Percentiles rank a stretch among this genome's conserved stretches.
Evolutionary conservation across 371 early-diverging fungal genomes (phyloP).

Genomic region (Haplosporangium sp.): DNA sequence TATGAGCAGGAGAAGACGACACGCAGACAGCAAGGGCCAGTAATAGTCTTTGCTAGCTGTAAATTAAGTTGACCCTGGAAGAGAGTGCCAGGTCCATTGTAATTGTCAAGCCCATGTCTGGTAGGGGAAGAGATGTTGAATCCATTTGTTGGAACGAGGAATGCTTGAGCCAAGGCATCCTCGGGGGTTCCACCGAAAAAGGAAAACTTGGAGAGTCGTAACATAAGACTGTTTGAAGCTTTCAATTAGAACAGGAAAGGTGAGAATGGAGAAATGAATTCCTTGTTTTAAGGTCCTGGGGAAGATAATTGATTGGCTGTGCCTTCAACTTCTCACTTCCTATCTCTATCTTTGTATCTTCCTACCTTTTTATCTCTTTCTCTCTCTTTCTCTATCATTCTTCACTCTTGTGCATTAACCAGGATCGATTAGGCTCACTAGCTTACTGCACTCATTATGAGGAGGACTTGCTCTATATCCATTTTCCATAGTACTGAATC

Average conservation of each 20-base stretch:
- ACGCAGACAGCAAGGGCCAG: slow-evolving; percentile 33
- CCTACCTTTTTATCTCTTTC: background rate
- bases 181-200: slow-evolving; percentile 33
- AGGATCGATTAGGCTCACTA: no score
- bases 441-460: no score
- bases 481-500: no score
- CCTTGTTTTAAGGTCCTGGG: no score
- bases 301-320: no score
- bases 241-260: background rate
- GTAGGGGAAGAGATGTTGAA: slow-evolving; percentile 44
- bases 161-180: slow-evolving; percentile 33
- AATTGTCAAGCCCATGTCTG: slow-evolving; percentile 41
- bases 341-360: background rate
- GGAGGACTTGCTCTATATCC: no score
- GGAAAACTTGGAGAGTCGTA: slow-evolving; percentile 43
- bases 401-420: no score
- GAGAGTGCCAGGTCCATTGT: slow-evolving; percentile 52
- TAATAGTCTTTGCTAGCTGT: slow-evolving; percentile 40
- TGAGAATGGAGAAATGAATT: background rate
- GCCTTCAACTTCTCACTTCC: no score
- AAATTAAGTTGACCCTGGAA: slow-evolving; percentile 52
- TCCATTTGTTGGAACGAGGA: slow-evolving; percentile 38
- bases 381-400: no score
- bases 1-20: slow-evolving; percentile 38
- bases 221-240: slow-evolving; percentile 17